Evolutionary conservation across 768 basidiomycete genomes (phyloP), one percentile per base, ranked within the genome.

Genomic region (Multifurca ochricompacta): DNA sequence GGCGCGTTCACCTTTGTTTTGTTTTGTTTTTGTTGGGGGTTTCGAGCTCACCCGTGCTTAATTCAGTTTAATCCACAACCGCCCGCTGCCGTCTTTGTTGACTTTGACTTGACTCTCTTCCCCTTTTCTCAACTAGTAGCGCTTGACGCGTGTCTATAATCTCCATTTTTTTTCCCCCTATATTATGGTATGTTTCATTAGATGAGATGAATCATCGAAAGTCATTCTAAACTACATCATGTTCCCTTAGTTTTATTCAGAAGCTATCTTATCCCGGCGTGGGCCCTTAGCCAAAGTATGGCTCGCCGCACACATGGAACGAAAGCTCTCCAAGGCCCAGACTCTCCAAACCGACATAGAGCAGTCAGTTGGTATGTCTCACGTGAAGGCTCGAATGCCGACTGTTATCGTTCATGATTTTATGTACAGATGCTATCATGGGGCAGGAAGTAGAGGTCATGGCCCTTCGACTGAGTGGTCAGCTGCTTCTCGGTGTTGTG

Each of bases 231-330:
- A 37, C 25, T 21, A 8, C 16, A 47, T 8, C 25, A 6, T n/a
- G n/a, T n/a, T n/a, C n/a, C 19, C 11, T 9, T 23, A 90, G 90
- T 93, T 93, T 69, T 94, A 91, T 67, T 92, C 91, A 46, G 92
- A 96, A 67, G 85, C 91, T 32, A 91, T 98, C 69, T 78, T 96
- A 61, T 91, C 91, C 42, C 86, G 92, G 63, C 85, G 91, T 52
- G 94, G 95, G 40, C 91, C 95, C 3, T 76, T 99, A 35, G 95
- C 92, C 32, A 91, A 86, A 73, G 92, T 99, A 75, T 99, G 96
- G 96, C 85, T 99, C 50, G 94, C 95, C 37, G 95, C 96, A 1
- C 95, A 97, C 77, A 93, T 95, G 84, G 93, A 97, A 71, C 83
- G 91, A 65, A 97, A 97, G 74, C 83, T 99, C 64, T 92, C 90